phyloP scores from a whole-genome alignment of 345 rosid species.

The Noccaea caerulescens region DNA sequence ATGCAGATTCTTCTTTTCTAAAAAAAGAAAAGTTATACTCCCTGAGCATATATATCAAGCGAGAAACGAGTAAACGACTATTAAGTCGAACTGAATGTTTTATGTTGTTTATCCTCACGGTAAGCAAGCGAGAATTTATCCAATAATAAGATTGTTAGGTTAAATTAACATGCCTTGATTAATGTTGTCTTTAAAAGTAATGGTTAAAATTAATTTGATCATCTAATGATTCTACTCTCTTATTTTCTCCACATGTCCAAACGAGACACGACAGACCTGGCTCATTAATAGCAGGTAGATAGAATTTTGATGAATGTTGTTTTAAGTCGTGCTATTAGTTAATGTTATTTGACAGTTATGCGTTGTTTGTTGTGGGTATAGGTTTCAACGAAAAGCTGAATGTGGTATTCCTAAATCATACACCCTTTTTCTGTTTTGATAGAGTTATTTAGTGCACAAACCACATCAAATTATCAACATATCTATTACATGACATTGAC shows the following conservation, averaged over 20 bases:
- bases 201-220: neutral
- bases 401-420: neutral
- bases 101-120: neutral
- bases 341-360: slow-evolving; percentile 9
- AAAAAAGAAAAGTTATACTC: too few relatives aligned
- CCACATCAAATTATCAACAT: slow-evolving; percentile 3
- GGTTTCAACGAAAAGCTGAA: slow-evolving; percentile 4
- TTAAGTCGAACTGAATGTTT: slow-evolving; percentile 1
- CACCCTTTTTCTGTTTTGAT: neutral
- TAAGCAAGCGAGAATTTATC: neutral
- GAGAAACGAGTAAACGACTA: neutral
- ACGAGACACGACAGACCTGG: slow-evolving; percentile 6
- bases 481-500: neutral
- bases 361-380: slow-evolving; percentile 15
- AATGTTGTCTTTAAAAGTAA: neutral
- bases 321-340: neutral
- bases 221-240: neutral
- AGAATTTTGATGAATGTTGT: neutral
- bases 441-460: neutral
- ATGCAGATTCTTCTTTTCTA: neutral
- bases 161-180: neutral
- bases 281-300: slow-evolving; percentile 11
- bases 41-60: neutral
- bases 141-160: neutral
- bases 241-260: slow-evolving; percentile 9